These are phyloP conservation scores for Aspergillus puulaauensis DNA, from an alignment of 2,329 filamentous ascomycete genomes.

Conservation along the genomic window DNA sequence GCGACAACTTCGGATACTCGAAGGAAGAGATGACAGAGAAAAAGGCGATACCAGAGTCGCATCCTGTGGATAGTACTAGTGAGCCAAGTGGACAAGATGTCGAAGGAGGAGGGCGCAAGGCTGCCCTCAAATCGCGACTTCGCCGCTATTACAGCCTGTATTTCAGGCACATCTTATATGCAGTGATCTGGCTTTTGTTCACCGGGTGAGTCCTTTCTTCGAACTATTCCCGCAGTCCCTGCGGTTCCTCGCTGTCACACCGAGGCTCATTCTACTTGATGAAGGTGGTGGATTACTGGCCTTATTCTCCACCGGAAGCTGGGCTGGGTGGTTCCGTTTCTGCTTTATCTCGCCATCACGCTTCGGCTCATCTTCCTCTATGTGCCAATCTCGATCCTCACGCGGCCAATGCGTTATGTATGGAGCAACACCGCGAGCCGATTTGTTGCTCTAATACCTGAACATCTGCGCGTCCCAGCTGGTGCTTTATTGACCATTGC, in stretches of 20 bases:
- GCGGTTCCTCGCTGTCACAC: neutral
- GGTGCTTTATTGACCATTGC: slow-evolving; percentile 65
- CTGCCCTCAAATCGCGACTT: neutral
- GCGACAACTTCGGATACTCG: neutral
- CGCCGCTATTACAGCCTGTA: slow-evolving; percentile 19
- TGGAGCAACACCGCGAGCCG: slow-evolving; percentile 67
- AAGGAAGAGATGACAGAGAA: slow-evolving; percentile 1
- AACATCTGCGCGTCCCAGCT: slow-evolving; percentile 62
- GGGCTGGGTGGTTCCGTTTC: slow-evolving; percentile 82
- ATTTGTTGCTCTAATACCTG: slow-evolving; percentile 63
- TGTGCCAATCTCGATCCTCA: slow-evolving; percentile 66
- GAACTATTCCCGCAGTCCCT: neutral
- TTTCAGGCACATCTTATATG: slow-evolving; percentile 44
- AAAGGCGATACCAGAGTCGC: slow-evolving; percentile 3
- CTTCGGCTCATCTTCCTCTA: slow-evolving; percentile 74
- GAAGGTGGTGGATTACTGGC: slow-evolving; percentile 73
- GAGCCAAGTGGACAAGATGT: slow-evolving; percentile 8
- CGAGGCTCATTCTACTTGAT: slow-evolving; percentile 6
- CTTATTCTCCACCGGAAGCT: slow-evolving; percentile 71
- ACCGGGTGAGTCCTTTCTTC: slow-evolving; percentile 49
- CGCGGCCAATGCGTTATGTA: slow-evolving; percentile 63
- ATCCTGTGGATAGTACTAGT: slow-evolving; percentile 2
- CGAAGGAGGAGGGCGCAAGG: slow-evolving; percentile 1
- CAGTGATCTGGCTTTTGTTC: slow-evolving; percentile 50
- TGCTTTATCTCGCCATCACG: slow-evolving; percentile 73